Conservation (phyloP, 345 rosid species). For the Eucalyptus decipiens region DNA sequence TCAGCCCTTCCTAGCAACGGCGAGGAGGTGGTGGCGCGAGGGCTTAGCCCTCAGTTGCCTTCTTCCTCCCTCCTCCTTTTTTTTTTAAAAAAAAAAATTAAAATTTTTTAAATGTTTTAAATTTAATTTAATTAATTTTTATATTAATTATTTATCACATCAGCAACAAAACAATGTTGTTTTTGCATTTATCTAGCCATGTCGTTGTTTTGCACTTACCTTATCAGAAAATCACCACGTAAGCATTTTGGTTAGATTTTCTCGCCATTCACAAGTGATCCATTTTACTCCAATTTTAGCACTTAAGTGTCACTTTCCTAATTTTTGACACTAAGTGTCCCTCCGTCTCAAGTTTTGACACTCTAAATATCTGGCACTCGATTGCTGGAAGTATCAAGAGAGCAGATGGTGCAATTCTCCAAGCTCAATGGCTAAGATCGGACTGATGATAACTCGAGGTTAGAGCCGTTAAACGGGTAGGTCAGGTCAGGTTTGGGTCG, state of each 20-base stretch:
- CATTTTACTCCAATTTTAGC: rapidly evolving
- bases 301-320: too few relatives aligned
- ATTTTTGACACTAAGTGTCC: rapidly evolving
- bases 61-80: too few relatives aligned
- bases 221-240: rapidly evolving
- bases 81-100: too few relatives aligned
- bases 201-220: too few relatives aligned
- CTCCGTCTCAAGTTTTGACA: rapidly evolving
- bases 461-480: too few relatives aligned
- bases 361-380: rapidly evolving
- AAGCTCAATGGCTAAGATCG: conserved; percentile 1
- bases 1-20: rapidly evolving
- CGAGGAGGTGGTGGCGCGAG: rapidly evolving
- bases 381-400: background rate
- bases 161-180: rapidly evolving
- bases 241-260: rapidly evolving
- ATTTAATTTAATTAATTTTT: too few relatives aligned
- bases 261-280: rapidly evolving
- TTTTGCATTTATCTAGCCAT: too few relatives aligned
- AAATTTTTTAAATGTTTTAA: too few relatives aligned
- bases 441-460: too few relatives aligned
- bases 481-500: too few relatives aligned
- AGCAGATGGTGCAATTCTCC: conserved; percentile 12
- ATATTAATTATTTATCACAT: too few relatives aligned
- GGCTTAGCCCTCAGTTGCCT: rapidly evolving